Percentiles rank a stretch among this genome's conserved stretches.
phyloP scores from a whole-genome alignment of 2,329 filamentous ascomycete species.

The Cadophora sp. region DNA sequence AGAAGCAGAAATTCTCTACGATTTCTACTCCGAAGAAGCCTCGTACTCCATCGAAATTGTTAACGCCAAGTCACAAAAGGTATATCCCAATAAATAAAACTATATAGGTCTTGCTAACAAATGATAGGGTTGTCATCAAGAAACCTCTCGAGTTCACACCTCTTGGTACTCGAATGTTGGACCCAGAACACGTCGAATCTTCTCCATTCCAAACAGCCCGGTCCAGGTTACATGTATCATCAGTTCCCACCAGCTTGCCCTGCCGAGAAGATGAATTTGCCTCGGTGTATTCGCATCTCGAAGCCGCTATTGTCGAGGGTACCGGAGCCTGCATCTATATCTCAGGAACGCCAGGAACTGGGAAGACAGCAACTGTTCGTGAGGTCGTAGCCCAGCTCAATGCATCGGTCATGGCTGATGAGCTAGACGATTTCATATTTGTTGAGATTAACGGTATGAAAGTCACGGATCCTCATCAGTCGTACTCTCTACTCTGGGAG shows the following conservation, averaged over 20 bases:
- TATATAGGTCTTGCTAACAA: slow-evolving; percentile 1
- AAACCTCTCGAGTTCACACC: slow-evolving; percentile 95
- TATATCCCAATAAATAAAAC: slow-evolving; percentile 35
- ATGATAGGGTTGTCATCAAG: slow-evolving; percentile 69
- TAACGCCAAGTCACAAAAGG: slow-evolving; percentile 71
- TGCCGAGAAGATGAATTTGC: slow-evolving; percentile 93
- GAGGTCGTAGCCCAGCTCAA: slow-evolving; percentile 93
- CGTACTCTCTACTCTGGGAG: slow-evolving; percentile 95
- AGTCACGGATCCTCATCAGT: slow-evolving; percentile 96
- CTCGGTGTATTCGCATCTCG: slow-evolving; percentile 90
- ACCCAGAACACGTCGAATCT: slow-evolving; percentile 74
- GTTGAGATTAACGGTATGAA: slow-evolving; percentile 99
- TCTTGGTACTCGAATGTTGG: slow-evolving; percentile 84
- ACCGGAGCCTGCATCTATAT: slow-evolving; percentile 98
- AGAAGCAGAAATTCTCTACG: slow-evolving; percentile 58
- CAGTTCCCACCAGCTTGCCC: slow-evolving; percentile 86
- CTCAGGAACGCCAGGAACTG: slow-evolving; percentile 96
- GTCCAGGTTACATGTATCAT: slow-evolving; percentile 88
- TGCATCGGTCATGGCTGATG: slow-evolving; percentile 84
- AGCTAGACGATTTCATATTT: slow-evolving; percentile 98
- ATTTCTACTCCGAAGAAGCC: slow-evolving; percentile 44
- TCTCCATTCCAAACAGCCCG: slow-evolving; percentile 94
- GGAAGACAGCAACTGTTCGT: slow-evolving; percentile 95
- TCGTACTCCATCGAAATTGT: slow-evolving; percentile 50
- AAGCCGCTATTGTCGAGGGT: slow-evolving; percentile 91